phyloP scores from a whole-genome alignment of 768 basidiomycete species.

The Tricholoma saponaceum region DNA sequence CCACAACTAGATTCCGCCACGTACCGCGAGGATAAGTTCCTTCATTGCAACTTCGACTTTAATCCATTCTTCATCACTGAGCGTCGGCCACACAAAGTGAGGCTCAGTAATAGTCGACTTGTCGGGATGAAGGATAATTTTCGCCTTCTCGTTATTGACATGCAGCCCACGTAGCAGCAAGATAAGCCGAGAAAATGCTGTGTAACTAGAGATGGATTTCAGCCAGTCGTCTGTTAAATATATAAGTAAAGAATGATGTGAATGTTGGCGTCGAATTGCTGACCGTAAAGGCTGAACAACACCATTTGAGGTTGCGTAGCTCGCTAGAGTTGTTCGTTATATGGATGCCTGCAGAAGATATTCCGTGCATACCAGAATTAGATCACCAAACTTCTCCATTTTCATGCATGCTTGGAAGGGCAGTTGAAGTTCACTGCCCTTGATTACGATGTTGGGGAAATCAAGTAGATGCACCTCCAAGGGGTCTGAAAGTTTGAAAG shows the following conservation, averaged over 20 bases:
- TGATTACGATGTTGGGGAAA: conserved; percentile 99
- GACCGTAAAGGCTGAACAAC: conserved; percentile 92
- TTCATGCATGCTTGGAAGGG: conserved; percentile 99
- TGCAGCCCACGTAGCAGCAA: conserved; percentile 95
- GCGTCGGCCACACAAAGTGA: conserved; percentile 96
- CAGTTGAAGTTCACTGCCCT: conserved; percentile 95
- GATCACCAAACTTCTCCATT: conserved; percentile 99
- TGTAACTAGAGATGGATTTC: conserved; percentile 98
- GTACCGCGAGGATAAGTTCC: conserved; percentile 86
- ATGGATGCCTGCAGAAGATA: not conserved
- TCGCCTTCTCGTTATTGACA: conserved; percentile 99
- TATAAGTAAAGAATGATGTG: not conserved
- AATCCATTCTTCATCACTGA: conserved; percentile 96
- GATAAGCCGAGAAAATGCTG: conserved; percentile 97
- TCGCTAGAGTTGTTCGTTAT: conserved; percentile 41
- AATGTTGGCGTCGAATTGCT: conserved; percentile 7
- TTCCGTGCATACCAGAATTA: conserved; percentile 63
- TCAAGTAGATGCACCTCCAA: conserved; percentile 98
- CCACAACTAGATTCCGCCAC: conserved; percentile 16
- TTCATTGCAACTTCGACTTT: conserved; percentile 99
- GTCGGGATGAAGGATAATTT: conserved; percentile 96
- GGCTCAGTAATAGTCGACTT: conserved; percentile 96
- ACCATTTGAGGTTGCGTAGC: conserved; percentile 99
- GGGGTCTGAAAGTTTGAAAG: conserved; percentile 52
- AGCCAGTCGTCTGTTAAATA: conserved; percentile 83